Conservation (phyloP, 2,329 filamentous ascomycete genomes). For the Cercospora janseana region DNA sequence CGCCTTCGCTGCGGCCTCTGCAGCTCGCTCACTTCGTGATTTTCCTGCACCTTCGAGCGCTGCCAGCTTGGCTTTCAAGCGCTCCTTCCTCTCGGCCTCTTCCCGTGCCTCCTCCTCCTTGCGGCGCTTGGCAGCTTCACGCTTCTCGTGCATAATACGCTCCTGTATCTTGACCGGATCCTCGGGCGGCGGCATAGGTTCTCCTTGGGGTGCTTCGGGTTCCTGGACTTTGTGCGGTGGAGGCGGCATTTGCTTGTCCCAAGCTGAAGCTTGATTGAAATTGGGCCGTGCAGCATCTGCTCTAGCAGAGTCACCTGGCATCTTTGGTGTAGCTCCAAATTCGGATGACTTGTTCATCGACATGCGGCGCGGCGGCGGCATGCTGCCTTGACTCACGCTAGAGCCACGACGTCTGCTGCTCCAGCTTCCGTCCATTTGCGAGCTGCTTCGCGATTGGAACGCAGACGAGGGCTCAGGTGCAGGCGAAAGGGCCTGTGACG, state of each 20-base stretch:
- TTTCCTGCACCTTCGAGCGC: conserved; percentile 35
- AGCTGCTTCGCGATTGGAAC: conserved; percentile 73
- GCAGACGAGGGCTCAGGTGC: conserved; percentile 77
- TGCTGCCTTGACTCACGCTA: conserved; percentile 85
- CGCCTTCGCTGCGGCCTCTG: conserved; percentile 34
- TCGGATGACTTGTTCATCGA: conserved; percentile 51
- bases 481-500: conserved; percentile 59
- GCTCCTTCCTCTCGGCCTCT: conserved; percentile 34
- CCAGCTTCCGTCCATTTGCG: conserved; percentile 63
- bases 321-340: conserved; percentile 27
- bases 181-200: conserved; percentile 46
- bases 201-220: conserved; percentile 10
- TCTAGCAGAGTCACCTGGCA: conserved; percentile 20
- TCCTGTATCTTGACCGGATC: conserved; percentile 64
- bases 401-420: conserved; percentile 75
- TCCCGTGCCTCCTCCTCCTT: conserved; percentile 33
- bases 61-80: conserved; percentile 38
- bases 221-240: conserved; percentile 22
- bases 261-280: conserved; percentile 34
- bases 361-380: conserved; percentile 63
- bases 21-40: conserved; percentile 37
- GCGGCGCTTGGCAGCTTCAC: conserved; percentile 34
- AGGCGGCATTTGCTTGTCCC: conserved; percentile 37
- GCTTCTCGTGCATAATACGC: conserved; percentile 47
- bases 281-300: conserved; percentile 23